Evolutionary conservation across 1,139 yeast genomes (phyloP).

Genomic region (Blastobotrys arbuscula): DNA sequence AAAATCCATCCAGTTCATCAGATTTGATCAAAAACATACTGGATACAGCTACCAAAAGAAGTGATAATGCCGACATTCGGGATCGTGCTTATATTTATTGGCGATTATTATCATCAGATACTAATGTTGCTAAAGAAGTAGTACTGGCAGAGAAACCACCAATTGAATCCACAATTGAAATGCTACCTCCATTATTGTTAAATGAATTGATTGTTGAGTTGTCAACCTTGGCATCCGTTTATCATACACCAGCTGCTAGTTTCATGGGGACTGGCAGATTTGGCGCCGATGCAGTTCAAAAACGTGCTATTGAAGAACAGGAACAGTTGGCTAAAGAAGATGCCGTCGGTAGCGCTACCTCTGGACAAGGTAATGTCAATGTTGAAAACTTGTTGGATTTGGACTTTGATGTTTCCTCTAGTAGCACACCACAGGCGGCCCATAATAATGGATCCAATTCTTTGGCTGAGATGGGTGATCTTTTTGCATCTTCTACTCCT

Average conservation of each 20-base stretch:
- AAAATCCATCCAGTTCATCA: constrained; percentile 41
- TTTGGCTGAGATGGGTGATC: constrained; percentile 32
- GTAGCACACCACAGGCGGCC: constrained; percentile 26
- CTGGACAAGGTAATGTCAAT: constrained; percentile 35
- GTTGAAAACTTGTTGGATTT: constrained; percentile 84
- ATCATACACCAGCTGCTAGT: constrained; percentile 74
- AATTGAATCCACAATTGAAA: constrained; percentile 64
- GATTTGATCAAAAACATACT: constrained; percentile 63
- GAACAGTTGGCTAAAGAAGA: constrained; percentile 74
- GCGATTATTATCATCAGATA: constrained; percentile 74
- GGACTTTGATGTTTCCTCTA: constrained; percentile 46
- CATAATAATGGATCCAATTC: constrained; percentile 23
- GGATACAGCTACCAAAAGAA: constrained; percentile 69
- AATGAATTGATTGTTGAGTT: constrained; percentile 67
- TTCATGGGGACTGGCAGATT: constrained; percentile 49
- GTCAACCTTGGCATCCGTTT: constrained; percentile 82
- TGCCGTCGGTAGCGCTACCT: constrained; percentile 47
- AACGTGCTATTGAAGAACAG: constrained; percentile 67
- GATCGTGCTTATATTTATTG: constrained; percentile 93
- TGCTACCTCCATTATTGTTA: constrained; percentile 62
- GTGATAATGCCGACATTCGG: constrained; percentile 88
- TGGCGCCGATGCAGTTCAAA: constrained; percentile 41
- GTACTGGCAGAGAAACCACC: constrained; percentile 62
- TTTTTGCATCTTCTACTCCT: constrained; percentile 31
- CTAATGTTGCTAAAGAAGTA: constrained; percentile 44